Evolutionary conservation across 805 yeast species (phyloP), one percentile per base, ranked within the genome.

Genomic region (Yamadazyma akitaensis): DNA sequence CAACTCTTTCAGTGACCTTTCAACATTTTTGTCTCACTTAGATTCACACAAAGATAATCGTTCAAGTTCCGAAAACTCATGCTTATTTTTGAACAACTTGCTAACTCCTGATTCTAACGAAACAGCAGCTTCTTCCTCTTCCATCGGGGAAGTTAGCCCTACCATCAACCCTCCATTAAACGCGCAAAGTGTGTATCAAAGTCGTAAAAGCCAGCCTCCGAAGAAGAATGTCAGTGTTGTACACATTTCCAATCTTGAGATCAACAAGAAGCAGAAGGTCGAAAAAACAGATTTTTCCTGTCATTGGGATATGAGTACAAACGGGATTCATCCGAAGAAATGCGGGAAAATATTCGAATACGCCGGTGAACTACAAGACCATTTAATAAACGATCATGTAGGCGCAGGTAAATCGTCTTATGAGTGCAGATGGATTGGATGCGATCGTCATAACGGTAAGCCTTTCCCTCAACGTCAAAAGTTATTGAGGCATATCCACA

Each of bases 381-480:
- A 94, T 64, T 57, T 94, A 16, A 76, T 81, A 8, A 63, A 69
- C 5, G 73, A 64, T 16, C 99, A 94, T 61, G 71, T 94, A 14
- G 85, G 86, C 2, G 76, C 84, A 9, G 90, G 97, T 1, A 77
- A 85, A 59, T 76, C 85, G 1, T 63, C 68, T 18, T 89, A 91
- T 59, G 62, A 64, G 12, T 94, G 99, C 60, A 57, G 65, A 35
- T 94, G 99, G 99, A 62, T 73, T 9, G 84, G 79, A 2, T 94
- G 99, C 64, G 76, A 76, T 18, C 77, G 97, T 33, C 69, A 69
- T 48, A 61, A 65, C 25, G 75, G 79, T 3, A 74, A 78, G 51
- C 75, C 76, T 2, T 94, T 92, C 59, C 65, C 77, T 9, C 98
- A 92, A 62, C 74, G 94, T 26, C 98, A 92, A 57, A 94, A 92